Evolutionary conservation across 176 grass and related monocot species (phyloP), one percentile per base, ranked within the genome.

Genomic region (Lolium multiflorum): DNA sequence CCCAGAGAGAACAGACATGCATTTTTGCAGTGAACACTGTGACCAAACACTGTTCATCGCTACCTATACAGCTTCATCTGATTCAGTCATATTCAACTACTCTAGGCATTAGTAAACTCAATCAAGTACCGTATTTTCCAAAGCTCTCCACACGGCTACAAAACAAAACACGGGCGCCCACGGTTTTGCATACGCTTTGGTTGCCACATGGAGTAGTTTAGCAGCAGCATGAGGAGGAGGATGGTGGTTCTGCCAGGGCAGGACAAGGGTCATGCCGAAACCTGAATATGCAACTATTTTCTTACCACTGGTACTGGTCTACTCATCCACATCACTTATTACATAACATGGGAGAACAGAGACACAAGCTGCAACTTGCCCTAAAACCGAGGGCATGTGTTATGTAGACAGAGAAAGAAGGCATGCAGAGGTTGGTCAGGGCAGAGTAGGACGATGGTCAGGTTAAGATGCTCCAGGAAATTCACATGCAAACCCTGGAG

Each of bases 401-500:
- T 46, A 3, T n/a, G 39, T 20, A 10, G 10, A 12, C 24, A 26
- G 59, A 12, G 21, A 55, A 48, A 37, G 7, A 7, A 6, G 41
- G 41, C 83, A 77, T 44, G 88, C 41, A 59, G 50, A 62, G 62
- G 18, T 3, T 38, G 37, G 37, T 10, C 54, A 41, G 51, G 39
- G 38, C 37, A 44, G 38, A n/a, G 8, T 9, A 44, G 7, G 41
- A 71, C 10, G 71, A 71, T 44, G 72, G 44, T 41, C 37, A 79
- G 71, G 35, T 47, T 63, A 50, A 37, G 81, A 22, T 55, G 81
- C n/a, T 10, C 81, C 81, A 91, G 76, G 79, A 76, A 76, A 62
- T 26, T 81, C 89, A 91, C 89, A 88, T 91, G 89, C 46, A 54
- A 17, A 11, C n/a, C 39, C 85, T 84, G 76, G 62, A 70, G 87